A percentile compares a stretch with the other conserved stretches of the same genome.
Evolutionary conservation across 2,329 filamentous ascomycete genomes (phyloP).

Genomic region (Ophiostoma tasmaniense): DNA sequence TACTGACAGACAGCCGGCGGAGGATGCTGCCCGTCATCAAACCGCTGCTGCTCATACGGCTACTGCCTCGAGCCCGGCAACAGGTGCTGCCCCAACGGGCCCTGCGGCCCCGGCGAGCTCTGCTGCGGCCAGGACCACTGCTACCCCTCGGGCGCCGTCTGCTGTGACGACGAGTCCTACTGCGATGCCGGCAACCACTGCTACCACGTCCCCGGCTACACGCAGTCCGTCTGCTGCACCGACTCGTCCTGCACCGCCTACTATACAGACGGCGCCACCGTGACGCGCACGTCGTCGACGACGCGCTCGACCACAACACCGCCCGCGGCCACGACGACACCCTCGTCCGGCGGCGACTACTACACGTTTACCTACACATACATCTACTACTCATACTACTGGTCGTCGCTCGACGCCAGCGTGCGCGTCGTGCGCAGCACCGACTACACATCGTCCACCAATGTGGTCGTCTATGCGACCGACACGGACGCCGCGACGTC

Average conservation of each 20-base stretch:
- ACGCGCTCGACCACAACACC: slow-evolving; percentile 16
- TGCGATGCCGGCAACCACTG: slow-evolving; percentile 23
- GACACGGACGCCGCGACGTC: background rate
- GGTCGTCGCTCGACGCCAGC: slow-evolving; percentile 15
- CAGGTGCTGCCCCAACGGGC: background rate
- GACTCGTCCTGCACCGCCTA: slow-evolving; percentile 14
- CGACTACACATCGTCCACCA: background rate
- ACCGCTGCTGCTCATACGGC: background rate
- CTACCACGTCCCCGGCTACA: slow-evolving; percentile 10
- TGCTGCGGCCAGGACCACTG: background rate
- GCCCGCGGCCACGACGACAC: slow-evolving; percentile 2
- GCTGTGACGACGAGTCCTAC: slow-evolving; percentile 22
- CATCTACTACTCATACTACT: slow-evolving; percentile 25
- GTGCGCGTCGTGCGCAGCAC: background rate
- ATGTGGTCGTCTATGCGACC: background rate
- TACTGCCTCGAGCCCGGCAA: background rate
- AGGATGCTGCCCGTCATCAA: background rate
- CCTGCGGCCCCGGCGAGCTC: background rate
- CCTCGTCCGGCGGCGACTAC: slow-evolving; percentile 17
- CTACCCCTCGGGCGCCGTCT: slow-evolving; percentile 11
- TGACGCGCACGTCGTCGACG: slow-evolving; percentile 13
- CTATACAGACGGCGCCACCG: background rate
- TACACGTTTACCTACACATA: slow-evolving; percentile 23
- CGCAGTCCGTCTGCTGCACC: slow-evolving; percentile 22
- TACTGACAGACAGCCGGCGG: background rate